Evolutionary conservation across 345 rosid genomes (phyloP), one percentile per base, ranked within the genome.

Genomic region (Salix arbutifolia): DNA sequence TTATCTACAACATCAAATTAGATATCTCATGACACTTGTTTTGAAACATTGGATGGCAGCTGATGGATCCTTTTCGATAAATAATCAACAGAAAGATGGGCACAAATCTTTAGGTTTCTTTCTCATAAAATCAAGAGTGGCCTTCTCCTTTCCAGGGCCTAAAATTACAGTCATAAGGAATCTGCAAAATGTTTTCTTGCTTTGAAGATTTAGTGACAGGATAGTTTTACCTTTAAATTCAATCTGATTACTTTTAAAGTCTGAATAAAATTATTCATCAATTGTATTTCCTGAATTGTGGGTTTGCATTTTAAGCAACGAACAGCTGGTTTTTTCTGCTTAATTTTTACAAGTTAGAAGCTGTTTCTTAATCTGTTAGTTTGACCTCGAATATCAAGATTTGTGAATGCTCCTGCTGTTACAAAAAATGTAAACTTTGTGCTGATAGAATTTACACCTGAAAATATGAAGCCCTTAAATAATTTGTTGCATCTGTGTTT

Each of bases 401-500:
- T 46, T 6, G 35, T 14, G 35, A 65, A 58, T 38, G 62, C 68
- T 23, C 31, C 37, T 73, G 69, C 23, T 21, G 21, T 13, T 25
- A 53, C 28, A 65, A 9, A 13, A 58, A 26, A 58, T 17, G 60
- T 56, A 26, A 61, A 42, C 38, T 19, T 8, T 16, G 48, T 21
- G 17, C 58, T 58, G 65, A n/a, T 67, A 44, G 58, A 67, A 60
- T 74, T 48, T 42, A 35, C 38, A 25, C 26, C 26, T 13, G 70
- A 67, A 71, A 35, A 64, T 62, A 2, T 44, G 17, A 28, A 69
- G 31, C 12, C 40, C 72, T 50, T 67, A 28, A 26, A 56, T 37
- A 6, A 19, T 56, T 25, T 72, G 19, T 62, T 79, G 77, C 65
- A 37, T 78, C 73, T 75, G 26, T 87, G n/a, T 69, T 68, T 69